phyloP scores from a whole-genome alignment of 1,284 basidiomycete genomes.

The Coriolopsis trogii region DNA sequence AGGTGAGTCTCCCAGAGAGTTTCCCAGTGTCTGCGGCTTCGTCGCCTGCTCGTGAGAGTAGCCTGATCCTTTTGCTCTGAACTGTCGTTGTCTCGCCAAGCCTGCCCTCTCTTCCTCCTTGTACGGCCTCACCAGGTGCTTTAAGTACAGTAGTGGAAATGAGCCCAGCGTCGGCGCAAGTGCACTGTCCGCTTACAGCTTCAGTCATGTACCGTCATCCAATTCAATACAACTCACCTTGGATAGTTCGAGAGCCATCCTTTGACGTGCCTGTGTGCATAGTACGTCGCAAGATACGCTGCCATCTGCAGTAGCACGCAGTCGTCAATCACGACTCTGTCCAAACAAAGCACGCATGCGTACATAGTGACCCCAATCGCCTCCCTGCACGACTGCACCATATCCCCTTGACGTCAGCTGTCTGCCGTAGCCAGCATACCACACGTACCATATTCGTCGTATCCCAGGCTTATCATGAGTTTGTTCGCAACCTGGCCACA shows the following conservation, averaged over 20 bases:
- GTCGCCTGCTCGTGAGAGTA: constrained; percentile 37
- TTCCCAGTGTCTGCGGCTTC: constrained; percentile 43
- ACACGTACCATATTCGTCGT: constrained; percentile 47
- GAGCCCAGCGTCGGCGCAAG: background rate
- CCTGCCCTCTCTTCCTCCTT: background rate
- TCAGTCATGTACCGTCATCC: too few species aligned
- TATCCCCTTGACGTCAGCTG: background rate
- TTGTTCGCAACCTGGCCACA: constrained; percentile 42
- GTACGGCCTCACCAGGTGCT: constrained; percentile 6
- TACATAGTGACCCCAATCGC: constrained; percentile 49
- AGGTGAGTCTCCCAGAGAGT: constrained; percentile 60
- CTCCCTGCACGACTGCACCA: constrained; percentile 45
- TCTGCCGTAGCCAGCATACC: background rate
- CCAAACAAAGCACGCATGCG: constrained; percentile 20
- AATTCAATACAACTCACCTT: background rate
- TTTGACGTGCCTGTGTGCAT: constrained; percentile 10
- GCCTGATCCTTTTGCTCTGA: constrained; percentile 31
- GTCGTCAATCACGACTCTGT: constrained; percentile 23
- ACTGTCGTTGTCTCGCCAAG: background rate
- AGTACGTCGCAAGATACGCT: constrained; percentile 5
- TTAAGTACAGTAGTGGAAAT: constrained; percentile 7
- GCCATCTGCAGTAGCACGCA: constrained; percentile 8
- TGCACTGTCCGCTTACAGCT: background rate
- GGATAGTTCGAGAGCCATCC: constrained; percentile 17
- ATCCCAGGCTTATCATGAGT: constrained; percentile 49